Base-by-base conservation (phyloP, 1,284 basidiomycete genomes). In the Polyporus tsugae region DNA sequence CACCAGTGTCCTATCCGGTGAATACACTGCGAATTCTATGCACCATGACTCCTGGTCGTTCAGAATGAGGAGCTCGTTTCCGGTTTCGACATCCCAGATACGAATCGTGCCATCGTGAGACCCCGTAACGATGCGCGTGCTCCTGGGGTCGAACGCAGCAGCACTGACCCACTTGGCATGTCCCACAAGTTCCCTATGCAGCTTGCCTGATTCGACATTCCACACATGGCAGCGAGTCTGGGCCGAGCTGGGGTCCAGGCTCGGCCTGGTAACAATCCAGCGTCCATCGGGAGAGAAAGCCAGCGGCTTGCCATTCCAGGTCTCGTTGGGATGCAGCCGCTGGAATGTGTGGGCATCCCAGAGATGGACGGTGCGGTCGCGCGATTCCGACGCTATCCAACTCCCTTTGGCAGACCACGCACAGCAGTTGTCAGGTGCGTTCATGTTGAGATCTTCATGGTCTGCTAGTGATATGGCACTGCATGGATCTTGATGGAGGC, bases 141-240 rank as follows among this genome's bases (percentile, higher is more conserved):
- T 9, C n/a, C 11, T 13, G 2, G 19, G n/a, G n/a, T 59, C 7
- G 36, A 59, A 22, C 7, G 17, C 19, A 25, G 57, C 52, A 15
- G 15, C 29, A 19, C 2, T 3, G 10, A 59, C 36, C 5, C 3
- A 6, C 0, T 4, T 0, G 0, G 4, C 1, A 5, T 55, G 52
- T 2, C 52, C 52, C 6, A 13, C 6, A 10, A 55, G 52, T 7
- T 5, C 5, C 29, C 17, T 11, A 7, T 35, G 46, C 22, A 49
- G 46, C 22, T 13, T 7, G 15, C 52, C 52, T 13, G 29, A 55
- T 22, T 15, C 15, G 5, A 17, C 3, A 13, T 19, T 35, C 52
- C 52, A 55, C 13, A 55, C 33, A 29, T 9, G 25, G 46, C 46
- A 49, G 29, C 17, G 29, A 29, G 29, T 29, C 29, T 2, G 29